A percentile compares a stretch with the other conserved stretches of the same genome.
phyloP scores from a whole-genome alignment of 768 basidiomycete species.

The Rhizopogon sp. region DNA sequence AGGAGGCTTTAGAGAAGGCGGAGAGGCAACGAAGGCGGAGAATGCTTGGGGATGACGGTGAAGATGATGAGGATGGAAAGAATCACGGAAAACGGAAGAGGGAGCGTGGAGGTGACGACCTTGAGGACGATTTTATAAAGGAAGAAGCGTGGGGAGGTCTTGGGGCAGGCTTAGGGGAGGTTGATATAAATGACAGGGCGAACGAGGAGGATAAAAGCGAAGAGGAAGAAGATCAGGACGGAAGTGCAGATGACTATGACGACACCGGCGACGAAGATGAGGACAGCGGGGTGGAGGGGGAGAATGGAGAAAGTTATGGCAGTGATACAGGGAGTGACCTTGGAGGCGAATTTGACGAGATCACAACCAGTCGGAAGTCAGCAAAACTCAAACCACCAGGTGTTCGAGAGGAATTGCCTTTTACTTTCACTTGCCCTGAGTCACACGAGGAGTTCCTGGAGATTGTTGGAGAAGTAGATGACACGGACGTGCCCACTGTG shows the following conservation, averaged over 20 bases:
- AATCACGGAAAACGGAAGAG: conserved; percentile 42
- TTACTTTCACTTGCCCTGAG: conserved; percentile 85
- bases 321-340: conserved; percentile 27
- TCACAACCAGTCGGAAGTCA: conserved; percentile 29
- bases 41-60: conserved; percentile 79
- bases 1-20: conserved; percentile 79
- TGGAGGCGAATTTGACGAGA: conserved; percentile 38
- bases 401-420: conserved; percentile 70
- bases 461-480: conserved; percentile 65
- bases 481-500: conserved; percentile 71
- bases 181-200: conserved; percentile 34
- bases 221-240: conserved; percentile 25
- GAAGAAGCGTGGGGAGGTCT: conserved; percentile 32
- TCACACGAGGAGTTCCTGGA: conserved; percentile 88
- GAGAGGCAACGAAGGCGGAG: conserved; percentile 73
- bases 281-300: conserved; percentile 34
- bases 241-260: conserved; percentile 26
- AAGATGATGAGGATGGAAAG: conserved; percentile 48
- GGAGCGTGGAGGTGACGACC: conserved; percentile 73
- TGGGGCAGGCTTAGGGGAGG: conserved; percentile 31
- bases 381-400: conserved; percentile 24
- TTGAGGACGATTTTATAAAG: conserved; percentile 80
- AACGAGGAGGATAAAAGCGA: conserved; percentile 25
- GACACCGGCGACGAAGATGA: conserved; percentile 28
- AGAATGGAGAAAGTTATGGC: conserved; percentile 16